These are phyloP conservation scores for Phlegmacium glaucopus DNA, from an alignment of 768 basidiomycete species.

Conservation along the genomic window DNA sequence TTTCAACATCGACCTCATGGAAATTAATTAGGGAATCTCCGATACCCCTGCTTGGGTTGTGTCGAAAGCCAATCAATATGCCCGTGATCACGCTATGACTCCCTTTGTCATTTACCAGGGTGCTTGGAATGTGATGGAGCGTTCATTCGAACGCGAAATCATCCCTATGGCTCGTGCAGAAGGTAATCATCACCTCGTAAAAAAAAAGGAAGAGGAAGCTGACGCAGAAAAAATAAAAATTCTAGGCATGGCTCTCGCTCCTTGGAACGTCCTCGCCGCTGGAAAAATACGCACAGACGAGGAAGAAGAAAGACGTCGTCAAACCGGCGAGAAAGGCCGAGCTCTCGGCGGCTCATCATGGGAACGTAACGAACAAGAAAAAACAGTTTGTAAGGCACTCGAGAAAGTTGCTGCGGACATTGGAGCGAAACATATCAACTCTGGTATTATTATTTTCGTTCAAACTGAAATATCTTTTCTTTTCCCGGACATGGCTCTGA, in stretches of 20 bases:
- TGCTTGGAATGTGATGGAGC: conserved; percentile 34
- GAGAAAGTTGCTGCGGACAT: conserved; percentile 50
- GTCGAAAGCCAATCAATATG: no score
- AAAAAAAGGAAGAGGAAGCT: conserved; percentile 32
- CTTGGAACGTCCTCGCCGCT: no score
- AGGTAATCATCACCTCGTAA: conserved; percentile 28
- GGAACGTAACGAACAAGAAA: conserved; percentile 45
- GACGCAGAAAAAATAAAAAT: no score
- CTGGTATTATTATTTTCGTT: conserved; percentile 32
- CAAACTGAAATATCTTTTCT: not conserved
- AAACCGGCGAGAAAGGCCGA: no score
- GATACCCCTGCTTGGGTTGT: no score
- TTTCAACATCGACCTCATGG: conserved; percentile 9
- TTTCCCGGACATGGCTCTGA: not conserved
- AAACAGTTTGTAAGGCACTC: conserved; percentile 37
- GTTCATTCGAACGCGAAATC: conserved; percentile 56
- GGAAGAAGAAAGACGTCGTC: no score
- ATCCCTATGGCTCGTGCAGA: conserved; percentile 40
- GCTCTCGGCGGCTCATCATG: conserved; percentile 34
- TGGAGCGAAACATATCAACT: conserved; percentile 42
- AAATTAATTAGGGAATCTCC: no score
- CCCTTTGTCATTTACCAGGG: conserved; percentile 53
- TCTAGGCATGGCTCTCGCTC: no score
- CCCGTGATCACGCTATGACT: conserved; percentile 40
- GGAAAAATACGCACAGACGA: no score